Base-by-base conservation (phyloP, 2,329 filamentous ascomycete species). In the Simplicillium sp. region DNA sequence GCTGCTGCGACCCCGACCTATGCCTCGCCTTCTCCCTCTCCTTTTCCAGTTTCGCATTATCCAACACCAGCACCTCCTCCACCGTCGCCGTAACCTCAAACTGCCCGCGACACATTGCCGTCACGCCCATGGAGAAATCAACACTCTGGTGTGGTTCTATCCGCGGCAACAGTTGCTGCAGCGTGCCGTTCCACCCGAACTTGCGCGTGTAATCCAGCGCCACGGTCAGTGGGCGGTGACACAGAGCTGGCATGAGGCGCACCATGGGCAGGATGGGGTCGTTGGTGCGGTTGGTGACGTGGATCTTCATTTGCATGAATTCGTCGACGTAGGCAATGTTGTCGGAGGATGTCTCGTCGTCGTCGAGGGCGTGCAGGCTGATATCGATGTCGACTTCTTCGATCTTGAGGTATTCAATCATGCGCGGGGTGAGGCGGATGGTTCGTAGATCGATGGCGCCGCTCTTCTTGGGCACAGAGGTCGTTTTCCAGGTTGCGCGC, bases 201-300 rank as follows among this genome's bases (percentile, higher is more conserved):
- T 87, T 86, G 54, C 86, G 81, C 34, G 84, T 84, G 42, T 90
- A 77, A 56, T 95, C 89, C 13, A 94, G 74, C 3, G 86, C 84
- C 12, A 85, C 70, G 45, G 78, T 80, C 38, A 76, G 71, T 1
- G 84, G 76, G 13, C 89, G 78, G 53, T 88, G 77, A 35, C 84
- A 76, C 13, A 95, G 72, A 38, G 80, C 76, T 0, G 89, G 88
- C 58, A 89, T 77, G 12, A 95, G 65, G 31, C 89, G 75, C 34
- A 95, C 66, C 1, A 94, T 67, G 0, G 86, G 81, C 35, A 77
- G 71, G 29, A 95, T 77, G 1, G 82, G 74, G 31, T 72, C 66
- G 1, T 69, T 60, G 25, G 80, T 87, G 43, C 84, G 77, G 62
- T 96, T 96, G 20, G 67, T 74, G n/a, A 96, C 63, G 13, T 66